These are phyloP conservation scores for Pholiota conissans DNA, from an alignment of 768 basidiomycete species.

Conservation along the genomic window DNA sequence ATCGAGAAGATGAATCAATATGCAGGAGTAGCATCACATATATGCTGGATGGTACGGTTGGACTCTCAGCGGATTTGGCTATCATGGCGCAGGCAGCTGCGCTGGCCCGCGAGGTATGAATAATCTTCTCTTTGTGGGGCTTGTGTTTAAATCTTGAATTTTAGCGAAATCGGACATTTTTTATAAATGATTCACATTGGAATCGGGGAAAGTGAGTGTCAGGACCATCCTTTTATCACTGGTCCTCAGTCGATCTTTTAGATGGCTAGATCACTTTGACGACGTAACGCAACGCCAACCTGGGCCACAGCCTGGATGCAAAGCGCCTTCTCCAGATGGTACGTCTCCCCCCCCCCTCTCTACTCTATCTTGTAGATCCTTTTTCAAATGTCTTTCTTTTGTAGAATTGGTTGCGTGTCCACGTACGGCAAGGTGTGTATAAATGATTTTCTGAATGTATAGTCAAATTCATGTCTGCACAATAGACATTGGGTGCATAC, in stretches of 20 bases:
- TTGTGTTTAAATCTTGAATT: background rate
- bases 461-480: slow-evolving; percentile 4
- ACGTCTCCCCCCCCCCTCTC: too few relatives aligned
- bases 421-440: slow-evolving; percentile 56
- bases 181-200: slow-evolving; percentile 73
- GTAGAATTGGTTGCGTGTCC: slow-evolving; percentile 76
- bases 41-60: slow-evolving; percentile 66
- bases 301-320: slow-evolving; percentile 66
- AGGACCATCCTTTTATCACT: background rate
- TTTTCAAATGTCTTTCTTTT: slow-evolving; percentile 3
- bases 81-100: slow-evolving; percentile 67
- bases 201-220: slow-evolving; percentile 63
- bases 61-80: slow-evolving; percentile 64
- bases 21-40: slow-evolving; percentile 73
- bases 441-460: background rate
- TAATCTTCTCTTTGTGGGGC: background rate
- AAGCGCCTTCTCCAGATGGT: slow-evolving; percentile 65
- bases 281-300: slow-evolving; percentile 51
- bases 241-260: slow-evolving; percentile 20
- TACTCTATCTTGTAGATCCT: background rate
- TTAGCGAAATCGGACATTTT: slow-evolving; percentile 64
- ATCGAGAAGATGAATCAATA: slow-evolving; percentile 27
- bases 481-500: slow-evolving; percentile 60
- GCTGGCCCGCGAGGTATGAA: slow-evolving; percentile 60
- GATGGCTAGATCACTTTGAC: slow-evolving; percentile 70